These are phyloP conservation scores for Nakazawaea populi DNA, from an alignment of 805 yeast genomes.

Conservation along the genomic window DNA sequence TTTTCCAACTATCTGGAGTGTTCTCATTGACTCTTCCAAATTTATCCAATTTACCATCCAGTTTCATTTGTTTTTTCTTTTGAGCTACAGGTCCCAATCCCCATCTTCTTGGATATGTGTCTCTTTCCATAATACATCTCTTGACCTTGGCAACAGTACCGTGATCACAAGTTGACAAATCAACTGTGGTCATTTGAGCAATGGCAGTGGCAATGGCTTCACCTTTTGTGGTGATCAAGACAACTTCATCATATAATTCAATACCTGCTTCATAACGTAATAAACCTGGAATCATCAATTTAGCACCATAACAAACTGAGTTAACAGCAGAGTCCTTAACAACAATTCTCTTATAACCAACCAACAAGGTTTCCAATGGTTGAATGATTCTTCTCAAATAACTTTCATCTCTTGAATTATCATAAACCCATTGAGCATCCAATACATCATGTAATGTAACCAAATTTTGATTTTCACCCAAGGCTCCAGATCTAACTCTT, in stretches of 20 bases:
- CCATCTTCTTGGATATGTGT: constrained; percentile 99
- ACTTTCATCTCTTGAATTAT: constrained; percentile 94
- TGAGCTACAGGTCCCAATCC: constrained; percentile 98
- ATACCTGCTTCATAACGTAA: constrained; percentile 97
- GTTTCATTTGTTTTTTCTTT: constrained; percentile 96
- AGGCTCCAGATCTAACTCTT: constrained; percentile 97
- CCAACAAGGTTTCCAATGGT: constrained; percentile 89
- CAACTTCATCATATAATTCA: constrained; percentile 96
- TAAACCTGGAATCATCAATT: constrained; percentile 97
- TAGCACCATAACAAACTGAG: constrained; percentile 98
- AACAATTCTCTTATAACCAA: constrained; percentile 95
- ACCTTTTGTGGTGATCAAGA: constrained; percentile 97
- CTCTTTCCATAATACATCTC: constrained; percentile 99
- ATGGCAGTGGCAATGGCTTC: constrained; percentile 98
- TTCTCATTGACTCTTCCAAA: constrained; percentile 89
- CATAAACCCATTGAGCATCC: constrained; percentile 98
- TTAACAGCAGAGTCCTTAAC: constrained; percentile 91
- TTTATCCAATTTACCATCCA: constrained; percentile 95
- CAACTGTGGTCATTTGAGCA: constrained; percentile 98
- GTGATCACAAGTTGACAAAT: constrained; percentile 93
- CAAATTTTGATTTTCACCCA: constrained; percentile 83
- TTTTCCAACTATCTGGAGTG: constrained; percentile 92
- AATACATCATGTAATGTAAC: constrained; percentile 95
- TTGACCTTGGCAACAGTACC: constrained; percentile 98
- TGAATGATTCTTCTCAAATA: constrained; percentile 90